Conservation (phyloP, 2,329 filamentous ascomycete species). For the Meredithiella fracta region DNA sequence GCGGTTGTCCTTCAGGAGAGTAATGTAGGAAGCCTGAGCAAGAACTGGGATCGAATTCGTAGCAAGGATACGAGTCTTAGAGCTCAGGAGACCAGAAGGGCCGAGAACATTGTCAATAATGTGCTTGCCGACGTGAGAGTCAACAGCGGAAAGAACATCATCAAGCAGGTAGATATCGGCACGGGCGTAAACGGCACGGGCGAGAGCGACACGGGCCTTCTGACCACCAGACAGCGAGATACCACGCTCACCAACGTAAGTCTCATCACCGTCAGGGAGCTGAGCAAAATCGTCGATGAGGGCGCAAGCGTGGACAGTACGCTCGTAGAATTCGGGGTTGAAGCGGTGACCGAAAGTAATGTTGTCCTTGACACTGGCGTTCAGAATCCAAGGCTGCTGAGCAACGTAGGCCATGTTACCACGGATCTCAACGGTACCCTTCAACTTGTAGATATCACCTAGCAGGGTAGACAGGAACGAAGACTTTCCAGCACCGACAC, state of each 20-base stretch:
- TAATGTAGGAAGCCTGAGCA: constrained; percentile 76
- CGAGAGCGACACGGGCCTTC: constrained; percentile 82
- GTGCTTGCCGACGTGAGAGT: constrained; percentile 90
- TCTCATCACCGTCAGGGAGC: constrained; percentile 89
- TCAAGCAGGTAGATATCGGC: constrained; percentile 95
- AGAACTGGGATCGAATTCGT: constrained; percentile 92
- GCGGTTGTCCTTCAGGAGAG: constrained; percentile 64
- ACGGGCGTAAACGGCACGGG: constrained; percentile 85
- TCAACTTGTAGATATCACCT: constrained; percentile 79
- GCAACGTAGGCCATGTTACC: constrained; percentile 82
- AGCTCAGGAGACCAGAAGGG: constrained; percentile 59
- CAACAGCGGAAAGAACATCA: constrained; percentile 90
- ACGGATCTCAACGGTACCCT: constrained; percentile 66
- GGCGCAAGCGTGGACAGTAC: constrained; percentile 81
- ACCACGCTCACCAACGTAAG: constrained; percentile 87
- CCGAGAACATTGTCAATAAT: constrained; percentile 90
- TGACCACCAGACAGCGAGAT: constrained; percentile 94
- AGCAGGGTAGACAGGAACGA: constrained; percentile 78
- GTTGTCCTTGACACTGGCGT: constrained; percentile 91
- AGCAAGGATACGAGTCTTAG: constrained; percentile 82
- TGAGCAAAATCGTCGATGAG: constrained; percentile 79
- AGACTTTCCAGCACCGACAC: constrained; percentile 90
- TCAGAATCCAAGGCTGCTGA: constrained; percentile 92
- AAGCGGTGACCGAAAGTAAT: constrained; percentile 92
- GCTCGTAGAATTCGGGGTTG: constrained; percentile 86